Base-by-base conservation (phyloP, 176 grass and related monocot genomes). In the Aechmea fasciata region DNA sequence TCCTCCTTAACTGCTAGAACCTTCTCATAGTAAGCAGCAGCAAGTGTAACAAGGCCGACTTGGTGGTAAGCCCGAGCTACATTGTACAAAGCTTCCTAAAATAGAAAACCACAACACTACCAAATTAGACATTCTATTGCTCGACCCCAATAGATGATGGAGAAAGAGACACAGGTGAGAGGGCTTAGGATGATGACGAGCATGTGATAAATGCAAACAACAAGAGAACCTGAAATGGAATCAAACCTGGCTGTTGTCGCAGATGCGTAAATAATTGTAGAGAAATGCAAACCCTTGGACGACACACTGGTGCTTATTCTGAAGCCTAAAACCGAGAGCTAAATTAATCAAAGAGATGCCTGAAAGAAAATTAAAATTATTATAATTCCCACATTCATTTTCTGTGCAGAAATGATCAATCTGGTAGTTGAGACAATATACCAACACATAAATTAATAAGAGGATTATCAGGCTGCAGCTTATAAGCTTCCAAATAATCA, bases 401-500 rank as follows among this genome's bases (percentile, higher is more conserved):
- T 75, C 61, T 10, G 47, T 7, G 29, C 53, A 49, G 28, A 61
- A 18, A 79, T 49, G 49, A 10, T 17, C 50, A 23, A 18, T 25
- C 64, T 71, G 13, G 2, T 11, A 62, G 7, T 59, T 12, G 18
- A 19, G 61, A 51, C 64, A n/a, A 64, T 64, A 65, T 86, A 86
- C 90, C 92, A 65, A 91, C 88, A 67, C 93, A 97, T 10, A 97
- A 82, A 78, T 92, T 97, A 55, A 92, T 82, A 18, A 97, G 71
- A 23, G 93, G 86, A 72, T 83, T 90, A 61, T 97, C 86, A 8
- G 93, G 86, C 48, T 92, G 84, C 71, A 97, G 49, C 74, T 90
- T 97, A 76, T 87, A 92, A 69, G 93, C 93, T 57, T 90, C 89
- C 71, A 97, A 83, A 67, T 97, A 97, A 79, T 97, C 93, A 18